Percentiles rank a stretch among this genome's conserved stretches.
These are phyloP conservation scores for Diversispora epigaea DNA, from an alignment of 192 early-diverging fungal species.

Conservation along the genomic window DNA sequence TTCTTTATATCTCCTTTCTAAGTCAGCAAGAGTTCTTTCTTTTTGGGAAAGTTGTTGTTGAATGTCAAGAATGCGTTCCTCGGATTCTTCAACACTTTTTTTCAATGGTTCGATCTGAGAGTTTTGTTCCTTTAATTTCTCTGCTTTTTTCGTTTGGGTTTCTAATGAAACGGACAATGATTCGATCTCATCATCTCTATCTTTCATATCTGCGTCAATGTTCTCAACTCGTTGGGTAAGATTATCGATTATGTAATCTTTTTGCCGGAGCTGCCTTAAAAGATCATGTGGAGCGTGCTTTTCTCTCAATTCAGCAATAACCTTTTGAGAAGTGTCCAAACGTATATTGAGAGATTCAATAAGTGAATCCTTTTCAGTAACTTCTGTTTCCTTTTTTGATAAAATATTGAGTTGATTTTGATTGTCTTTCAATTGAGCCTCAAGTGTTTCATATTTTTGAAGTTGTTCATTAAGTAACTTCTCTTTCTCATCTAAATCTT, in stretches of 20 bases:
- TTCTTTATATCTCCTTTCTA: slow-evolving; percentile 22
- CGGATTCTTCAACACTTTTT: slow-evolving; percentile 6
- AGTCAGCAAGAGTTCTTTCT: slow-evolving; percentile 7
- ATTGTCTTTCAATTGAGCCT: slow-evolving; percentile 22
- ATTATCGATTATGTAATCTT: slow-evolving; percentile 33
- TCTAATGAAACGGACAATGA: not conserved
- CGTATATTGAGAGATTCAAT: slow-evolving; percentile 30
- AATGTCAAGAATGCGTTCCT: not conserved
- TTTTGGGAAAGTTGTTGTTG: slow-evolving; percentile 13
- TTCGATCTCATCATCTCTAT: slow-evolving; percentile 28
- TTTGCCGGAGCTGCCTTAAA: slow-evolving; percentile 30
- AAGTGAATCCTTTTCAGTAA: slow-evolving; percentile 28
- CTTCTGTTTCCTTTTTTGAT: slow-evolving; percentile 10
- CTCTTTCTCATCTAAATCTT: slow-evolving; percentile 11
- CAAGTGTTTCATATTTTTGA: slow-evolving; percentile 14
- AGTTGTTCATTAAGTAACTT: slow-evolving; percentile 7
- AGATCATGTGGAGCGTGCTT: slow-evolving; percentile 34
- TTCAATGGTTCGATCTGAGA: slow-evolving; percentile 14
- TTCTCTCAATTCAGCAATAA: slow-evolving; percentile 31
- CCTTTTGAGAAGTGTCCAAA: slow-evolving; percentile 30
- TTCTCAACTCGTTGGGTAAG: slow-evolving; percentile 26
- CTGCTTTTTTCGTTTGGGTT: not conserved
- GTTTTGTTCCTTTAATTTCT: slow-evolving; percentile 22
- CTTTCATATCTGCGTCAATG: slow-evolving; percentile 31
- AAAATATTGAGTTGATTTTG: slow-evolving; percentile 11